phyloP scores from a whole-genome alignment of 2,329 filamentous ascomycete genomes.

The Fusarium palustre region DNA sequence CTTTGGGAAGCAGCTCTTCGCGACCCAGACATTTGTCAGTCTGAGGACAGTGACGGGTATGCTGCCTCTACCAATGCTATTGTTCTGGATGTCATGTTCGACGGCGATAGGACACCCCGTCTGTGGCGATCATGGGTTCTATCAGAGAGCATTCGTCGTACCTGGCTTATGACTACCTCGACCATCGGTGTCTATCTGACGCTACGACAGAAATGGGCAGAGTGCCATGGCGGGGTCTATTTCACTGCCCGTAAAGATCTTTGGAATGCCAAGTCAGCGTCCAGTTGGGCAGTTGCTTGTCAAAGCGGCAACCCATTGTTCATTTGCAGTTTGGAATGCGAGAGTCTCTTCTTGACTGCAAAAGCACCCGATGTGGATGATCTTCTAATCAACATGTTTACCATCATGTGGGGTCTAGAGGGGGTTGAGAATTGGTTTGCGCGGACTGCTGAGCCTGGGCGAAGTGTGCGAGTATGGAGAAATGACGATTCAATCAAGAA shows the following conservation, averaged over 20 bases:
- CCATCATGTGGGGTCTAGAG: constrained; percentile 22
- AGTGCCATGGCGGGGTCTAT: constrained; percentile 8
- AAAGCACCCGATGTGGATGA: constrained; percentile 9
- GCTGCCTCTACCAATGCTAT: neutral
- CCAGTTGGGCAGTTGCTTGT: neutral
- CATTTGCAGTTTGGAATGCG: constrained; percentile 12
- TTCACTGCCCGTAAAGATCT: neutral
- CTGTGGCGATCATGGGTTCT: constrained; percentile 16
- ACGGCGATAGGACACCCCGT: neutral
- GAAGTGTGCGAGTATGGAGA: neutral
- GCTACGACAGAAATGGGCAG: constrained; percentile 12
- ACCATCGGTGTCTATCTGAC: constrained; percentile 15
- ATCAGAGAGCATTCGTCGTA: constrained; percentile 16
- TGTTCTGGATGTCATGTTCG: constrained; percentile 2
- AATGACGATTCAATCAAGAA: neutral
- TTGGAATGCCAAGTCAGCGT: neutral
- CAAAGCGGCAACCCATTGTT: neutral
- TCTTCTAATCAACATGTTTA: constrained; percentile 6
- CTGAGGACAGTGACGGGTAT: neutral
- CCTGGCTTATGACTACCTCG: constrained; percentile 11
- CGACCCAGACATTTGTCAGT: neutral
- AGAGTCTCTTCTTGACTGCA: constrained; percentile 9
- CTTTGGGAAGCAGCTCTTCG: constrained; percentile 16
- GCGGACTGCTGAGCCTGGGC: neutral
- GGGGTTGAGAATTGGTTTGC: constrained; percentile 25